Evolutionary conservation across 139 green algal species (phyloP), one percentile per base, ranked within the genome.

Genomic region (Chlamydomonas sp.): DNA sequence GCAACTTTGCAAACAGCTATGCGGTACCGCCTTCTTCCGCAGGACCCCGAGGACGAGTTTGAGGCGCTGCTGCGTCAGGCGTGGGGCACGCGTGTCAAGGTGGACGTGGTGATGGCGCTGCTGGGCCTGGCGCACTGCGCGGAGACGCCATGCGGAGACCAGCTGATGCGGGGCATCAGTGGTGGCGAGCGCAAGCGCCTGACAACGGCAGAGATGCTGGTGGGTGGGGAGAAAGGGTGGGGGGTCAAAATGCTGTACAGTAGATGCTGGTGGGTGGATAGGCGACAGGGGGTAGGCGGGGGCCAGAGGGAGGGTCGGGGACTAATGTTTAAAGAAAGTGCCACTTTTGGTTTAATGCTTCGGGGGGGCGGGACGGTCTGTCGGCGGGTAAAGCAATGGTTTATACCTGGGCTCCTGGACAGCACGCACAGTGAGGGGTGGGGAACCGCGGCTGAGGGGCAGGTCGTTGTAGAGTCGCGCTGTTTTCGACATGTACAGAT

Each of bases 111-210:
- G 79, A 89, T 92, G 84, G 7, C 58, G 10, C 73, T 92, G 79
- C 9, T 91, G 64, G 84, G 84, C 4, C 72, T 91, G 68, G 49
- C 20, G 3, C 89, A 89, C 84, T 89, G 84, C 78, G n/a, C 63
- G 57, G 92, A 97, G 79, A 98, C 95, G 20, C n/a, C 94, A 58
- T 93, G 97, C 58, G 96, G 96, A 0, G 92, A 87, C 84, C 74
- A 89, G 73, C 88, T 97, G 86, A 57, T 95, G 73, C 90, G 96
- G 2, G 96, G 96, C 79, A 90, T 98, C 78, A 95, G 89, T 64
- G 96, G 96, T 4, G 96, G 95, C 2, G 93, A 98, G 93, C 90
- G 92, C 64, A 96, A 97, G 89, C 90, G 96, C 5, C 89, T 98
- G 12, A 97, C 95, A 0, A 94, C 90, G 20, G 95, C 91, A 15